A percentile compares a stretch with the other conserved stretches of the same genome.
phyloP scores from a whole-genome alignment of 2,329 filamentous ascomycete species.

The Phialocephala subalpina region DNA sequence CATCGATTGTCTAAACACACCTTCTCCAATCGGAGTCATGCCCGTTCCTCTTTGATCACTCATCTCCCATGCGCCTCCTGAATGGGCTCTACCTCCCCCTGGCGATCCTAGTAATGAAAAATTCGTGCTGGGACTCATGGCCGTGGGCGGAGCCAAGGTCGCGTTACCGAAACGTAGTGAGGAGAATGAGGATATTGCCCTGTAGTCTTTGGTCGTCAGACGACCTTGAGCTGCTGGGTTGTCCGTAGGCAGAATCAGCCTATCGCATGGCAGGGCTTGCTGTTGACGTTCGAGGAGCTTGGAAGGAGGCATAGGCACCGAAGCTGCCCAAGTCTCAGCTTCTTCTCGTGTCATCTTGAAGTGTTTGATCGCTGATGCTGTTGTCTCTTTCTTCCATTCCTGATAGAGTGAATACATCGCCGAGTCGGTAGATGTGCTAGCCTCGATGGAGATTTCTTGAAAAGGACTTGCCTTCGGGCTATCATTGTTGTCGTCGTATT shows the following conservation, averaged over 20 bases:
- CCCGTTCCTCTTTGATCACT: slow-evolving; percentile 49
- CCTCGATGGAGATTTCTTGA: too few species aligned
- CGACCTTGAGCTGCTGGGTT: too few species aligned
- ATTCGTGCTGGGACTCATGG: slow-evolving; percentile 38
- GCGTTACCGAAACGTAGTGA: too few species aligned
- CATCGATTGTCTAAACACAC: slow-evolving; percentile 64
- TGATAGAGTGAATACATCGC: slow-evolving; percentile 1
- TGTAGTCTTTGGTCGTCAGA: too few species aligned
- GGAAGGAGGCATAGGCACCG: neutral
- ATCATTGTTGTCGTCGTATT: neutral
- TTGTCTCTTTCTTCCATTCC: slow-evolving; percentile 18
- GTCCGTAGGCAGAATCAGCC: too few species aligned
- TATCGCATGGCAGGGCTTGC: neutral
- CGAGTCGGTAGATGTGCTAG: too few species aligned
- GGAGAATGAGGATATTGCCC: too few species aligned
- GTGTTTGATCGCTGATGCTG: slow-evolving; percentile 15
- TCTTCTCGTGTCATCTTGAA: slow-evolving; percentile 13
- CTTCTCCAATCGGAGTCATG: slow-evolving; percentile 64
- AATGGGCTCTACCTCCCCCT: slow-evolving; percentile 41
- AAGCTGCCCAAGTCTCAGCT: slow-evolving; percentile 14
- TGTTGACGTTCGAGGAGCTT: neutral
- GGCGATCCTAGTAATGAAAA: slow-evolving; percentile 52
- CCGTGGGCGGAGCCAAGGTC: slow-evolving; percentile 17
- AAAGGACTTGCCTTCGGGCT: neutral
- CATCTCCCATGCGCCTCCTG: too few species aligned